Evolutionary conservation across 371 early-diverging fungal species (phyloP).

Genomic region (Haplosporangium sp.): DNA sequence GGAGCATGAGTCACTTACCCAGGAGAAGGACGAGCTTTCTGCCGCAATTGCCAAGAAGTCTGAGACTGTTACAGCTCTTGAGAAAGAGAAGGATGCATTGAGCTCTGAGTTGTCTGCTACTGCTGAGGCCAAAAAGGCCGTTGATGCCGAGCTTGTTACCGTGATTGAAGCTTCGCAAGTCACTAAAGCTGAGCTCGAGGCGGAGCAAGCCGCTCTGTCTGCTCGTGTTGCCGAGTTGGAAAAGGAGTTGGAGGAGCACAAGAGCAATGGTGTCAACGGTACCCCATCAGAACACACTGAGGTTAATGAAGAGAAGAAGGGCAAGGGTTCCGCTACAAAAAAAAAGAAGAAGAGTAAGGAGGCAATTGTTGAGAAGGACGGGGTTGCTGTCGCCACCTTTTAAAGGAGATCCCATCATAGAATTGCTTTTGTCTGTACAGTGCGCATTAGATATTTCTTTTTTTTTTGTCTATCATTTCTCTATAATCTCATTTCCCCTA

Average conservation of each 20-base stretch:
- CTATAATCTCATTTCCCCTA: too few relatives aligned
- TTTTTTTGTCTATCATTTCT: too few relatives aligned
- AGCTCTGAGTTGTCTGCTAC: constrained; percentile 16
- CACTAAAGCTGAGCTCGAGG: constrained; percentile 28
- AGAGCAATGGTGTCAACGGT: constrained; percentile 8
- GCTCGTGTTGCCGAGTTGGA: constrained; percentile 41
- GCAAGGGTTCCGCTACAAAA: too few relatives aligned
- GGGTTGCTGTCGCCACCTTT: constrained; percentile 48
- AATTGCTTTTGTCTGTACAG: not conserved
- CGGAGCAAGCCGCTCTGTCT: constrained; percentile 17
- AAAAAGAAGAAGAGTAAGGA: not conserved
- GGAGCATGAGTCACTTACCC: constrained; percentile 15
- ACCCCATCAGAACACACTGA: constrained; percentile 1
- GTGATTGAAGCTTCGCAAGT: constrained; percentile 27
- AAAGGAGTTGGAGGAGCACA: constrained; percentile 25
- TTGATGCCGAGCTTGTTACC: constrained; percentile 21
- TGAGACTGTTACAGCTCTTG: constrained; percentile 11
- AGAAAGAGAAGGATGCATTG: constrained; percentile 22
- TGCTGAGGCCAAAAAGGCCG: constrained; percentile 21
- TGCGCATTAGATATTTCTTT: too few relatives aligned
- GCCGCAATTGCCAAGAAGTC: constrained; percentile 19
- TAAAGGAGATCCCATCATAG: constrained; percentile 4
- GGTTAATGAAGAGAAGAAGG: constrained; percentile 4
- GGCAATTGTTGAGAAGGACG: constrained; percentile 37
- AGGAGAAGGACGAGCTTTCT: constrained; percentile 25